These are phyloP conservation scores for Trichoderma breve DNA, from an alignment of 2,329 filamentous ascomycete species.

Conservation along the genomic window DNA sequence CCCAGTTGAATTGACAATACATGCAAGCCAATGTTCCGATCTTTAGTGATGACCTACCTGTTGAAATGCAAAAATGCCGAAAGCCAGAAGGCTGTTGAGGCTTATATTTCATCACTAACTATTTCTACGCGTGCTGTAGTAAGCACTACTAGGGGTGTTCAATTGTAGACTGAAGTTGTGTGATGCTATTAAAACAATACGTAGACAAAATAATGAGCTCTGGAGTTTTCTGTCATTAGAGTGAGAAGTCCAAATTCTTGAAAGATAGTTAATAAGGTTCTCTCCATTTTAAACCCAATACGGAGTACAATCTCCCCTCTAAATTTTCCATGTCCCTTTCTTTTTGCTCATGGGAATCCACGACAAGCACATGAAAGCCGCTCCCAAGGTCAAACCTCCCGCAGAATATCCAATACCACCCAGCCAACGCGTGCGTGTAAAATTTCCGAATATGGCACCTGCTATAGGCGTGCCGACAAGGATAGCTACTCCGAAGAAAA, in stretches of 20 bases:
- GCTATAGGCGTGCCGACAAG: conserved; percentile 15
- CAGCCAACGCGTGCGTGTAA: not conserved
- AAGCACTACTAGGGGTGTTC: not conserved
- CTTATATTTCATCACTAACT: not conserved
- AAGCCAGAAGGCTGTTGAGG: too few relatives aligned
- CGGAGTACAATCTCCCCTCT: not conserved
- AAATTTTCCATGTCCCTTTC: not conserved
- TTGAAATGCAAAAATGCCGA: too few relatives aligned
- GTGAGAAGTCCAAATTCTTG: not conserved
- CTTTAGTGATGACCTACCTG: not conserved
- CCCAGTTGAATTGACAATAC: not conserved
- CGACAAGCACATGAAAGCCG: not conserved
- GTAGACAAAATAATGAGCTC: not conserved
- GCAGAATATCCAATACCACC: not conserved
- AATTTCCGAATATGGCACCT: conserved; percentile 1
- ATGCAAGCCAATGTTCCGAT: not conserved
- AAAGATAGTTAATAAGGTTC: not conserved
- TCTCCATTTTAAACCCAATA: not conserved
- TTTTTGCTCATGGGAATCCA: not conserved
- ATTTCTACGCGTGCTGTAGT: not conserved
- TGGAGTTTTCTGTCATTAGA: not conserved
- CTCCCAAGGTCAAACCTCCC: not conserved
- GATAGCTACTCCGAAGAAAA: not conserved
- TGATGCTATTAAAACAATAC: not conserved
- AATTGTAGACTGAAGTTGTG: not conserved